Evolutionary conservation across 805 yeast genomes (phyloP), one percentile per base, ranked within the genome.

Genomic region (Barnettozyma pratensis): DNA sequence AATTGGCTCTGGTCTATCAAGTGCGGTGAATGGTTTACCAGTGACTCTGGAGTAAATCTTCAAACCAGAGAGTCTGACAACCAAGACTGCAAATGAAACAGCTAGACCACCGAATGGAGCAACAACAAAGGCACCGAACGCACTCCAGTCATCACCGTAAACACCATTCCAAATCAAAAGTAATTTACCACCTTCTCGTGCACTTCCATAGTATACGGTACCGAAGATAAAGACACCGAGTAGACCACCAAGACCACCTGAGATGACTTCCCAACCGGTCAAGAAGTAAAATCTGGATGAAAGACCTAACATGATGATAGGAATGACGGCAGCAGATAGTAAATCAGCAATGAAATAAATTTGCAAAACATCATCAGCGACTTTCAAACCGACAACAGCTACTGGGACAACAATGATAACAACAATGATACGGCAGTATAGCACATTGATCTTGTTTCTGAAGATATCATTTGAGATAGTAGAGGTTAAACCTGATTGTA

Each of bases 51-150:
- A 58, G 51, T 58, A 55, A 1, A 60, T 27, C 47, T 60, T 61
- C 41, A 63, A 44, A 3, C 55, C 14, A 0, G 61, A 48, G 35
- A 78, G 62, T 66, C 94, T 75, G 12, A 73, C 27, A 4, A 59
- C 82, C 29, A 85, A 74, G 40, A 75, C 72, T 30, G 72, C 58
- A 11, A 78, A 65, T 3, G 87, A 82, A 52, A 83, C 70, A 6
- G 84, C 52, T 2, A 90, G 54, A 9, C 92, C 89, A 29, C 92
- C 95, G 38, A 83, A 74, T 6, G 97, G 97, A 1, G 97, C 94
- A 53, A 84, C 86, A 6, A 87, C 92, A 67, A 91, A 91, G 2
- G 97, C 96, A 27, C 96, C 97, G 69, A 91, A 91, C 0, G 96
- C 83, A 58, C 95, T 87, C 97, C 97, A 91, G 62, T 91, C 97